phyloP scores from a whole-genome alignment of 805 yeast genomes.

The Phaffomyces antillensis region DNA sequence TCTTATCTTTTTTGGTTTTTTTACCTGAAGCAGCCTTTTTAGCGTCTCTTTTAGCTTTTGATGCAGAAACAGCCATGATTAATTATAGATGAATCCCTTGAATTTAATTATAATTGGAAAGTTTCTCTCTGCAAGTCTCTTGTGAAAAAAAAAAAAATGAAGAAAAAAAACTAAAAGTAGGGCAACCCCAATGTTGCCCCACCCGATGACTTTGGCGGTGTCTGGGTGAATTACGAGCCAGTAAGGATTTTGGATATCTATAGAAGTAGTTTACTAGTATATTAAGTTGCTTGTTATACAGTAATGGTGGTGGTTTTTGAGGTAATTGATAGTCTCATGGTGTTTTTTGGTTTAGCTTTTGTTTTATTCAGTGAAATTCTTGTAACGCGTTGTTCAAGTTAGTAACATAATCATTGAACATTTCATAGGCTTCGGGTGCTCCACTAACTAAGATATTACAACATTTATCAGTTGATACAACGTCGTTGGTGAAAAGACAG shows the following conservation, averaged over 20 bases:
- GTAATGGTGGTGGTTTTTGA: no score
- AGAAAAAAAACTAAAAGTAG: neutral
- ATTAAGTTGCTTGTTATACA: no score
- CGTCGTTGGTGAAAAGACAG: slow-evolving; percentile 4
- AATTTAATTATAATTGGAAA: neutral
- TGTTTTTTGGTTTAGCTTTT: no score
- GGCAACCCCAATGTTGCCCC: neutral
- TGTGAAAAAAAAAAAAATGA: neutral
- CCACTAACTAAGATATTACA: slow-evolving; percentile 1
- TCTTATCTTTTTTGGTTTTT: slow-evolving; percentile 49
- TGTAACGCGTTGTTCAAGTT: neutral
- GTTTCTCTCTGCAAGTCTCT: neutral
- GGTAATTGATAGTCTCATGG: no score
- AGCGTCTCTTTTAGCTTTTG: slow-evolving; percentile 97
- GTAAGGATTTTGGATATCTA: no score
- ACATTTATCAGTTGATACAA: slow-evolving; percentile 1
- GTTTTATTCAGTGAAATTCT: no score
- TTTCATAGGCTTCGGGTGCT: neutral
- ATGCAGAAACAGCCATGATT: slow-evolving; percentile 52
- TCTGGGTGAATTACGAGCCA: neutral
- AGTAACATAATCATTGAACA: neutral
- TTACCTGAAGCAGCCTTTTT: slow-evolving; percentile 79
- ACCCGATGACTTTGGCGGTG: slow-evolving; percentile 1
- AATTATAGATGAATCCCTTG: neutral
- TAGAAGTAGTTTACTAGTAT: no score